Conservation (phyloP, 2,329 filamentous ascomycete genomes). For the Pyrenochaeta sp. region DNA sequence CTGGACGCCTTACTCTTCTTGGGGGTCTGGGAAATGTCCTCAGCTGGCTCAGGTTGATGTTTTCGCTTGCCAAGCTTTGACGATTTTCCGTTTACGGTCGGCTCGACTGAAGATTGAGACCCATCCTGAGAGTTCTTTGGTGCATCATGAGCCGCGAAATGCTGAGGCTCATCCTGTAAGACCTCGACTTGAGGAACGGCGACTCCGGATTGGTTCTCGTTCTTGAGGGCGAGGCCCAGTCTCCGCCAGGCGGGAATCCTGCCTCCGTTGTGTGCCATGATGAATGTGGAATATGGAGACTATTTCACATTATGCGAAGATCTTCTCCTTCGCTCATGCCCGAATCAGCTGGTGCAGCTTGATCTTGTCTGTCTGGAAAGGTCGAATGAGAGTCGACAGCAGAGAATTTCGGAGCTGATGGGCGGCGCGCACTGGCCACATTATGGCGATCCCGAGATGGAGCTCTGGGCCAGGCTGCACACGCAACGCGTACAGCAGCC, state of each 20-base stretch:
- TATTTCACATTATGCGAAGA: slow-evolving; percentile 28
- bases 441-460: slow-evolving; percentile 27
- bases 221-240: slow-evolving; percentile 68
- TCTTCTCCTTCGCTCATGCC: slow-evolving; percentile 42
- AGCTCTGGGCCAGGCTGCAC: slow-evolving; percentile 41
- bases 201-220: slow-evolving; percentile 52
- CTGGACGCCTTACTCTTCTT: slow-evolving; percentile 38
- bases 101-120: slow-evolving; percentile 20
- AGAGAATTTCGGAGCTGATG: slow-evolving; percentile 45
- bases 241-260: slow-evolving; percentile 66
- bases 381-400: slow-evolving; percentile 45
- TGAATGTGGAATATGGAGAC: slow-evolving; percentile 40
- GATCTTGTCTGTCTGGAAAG: slow-evolving; percentile 32
- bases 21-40: slow-evolving; percentile 23
- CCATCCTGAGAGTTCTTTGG: slow-evolving; percentile 11
- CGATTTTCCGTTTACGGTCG: slow-evolving; percentile 33
- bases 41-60: slow-evolving; percentile 39
- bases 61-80: slow-evolving; percentile 50
- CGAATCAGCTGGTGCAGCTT: slow-evolving; percentile 44
- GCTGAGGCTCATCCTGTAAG: slow-evolving; percentile 19
- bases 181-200: slow-evolving; percentile 29
- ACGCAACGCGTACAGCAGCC: slow-evolving; percentile 44
- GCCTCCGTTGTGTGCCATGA: slow-evolving; percentile 33
- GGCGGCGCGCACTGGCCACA: slow-evolving; percentile 26
- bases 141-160: slow-evolving; percentile 9